Percentiles rank a stretch among this genome's conserved stretches.
Evolutionary conservation across 768 basidiomycete species (phyloP).

Genomic region (Cytidiella melzeri): DNA sequence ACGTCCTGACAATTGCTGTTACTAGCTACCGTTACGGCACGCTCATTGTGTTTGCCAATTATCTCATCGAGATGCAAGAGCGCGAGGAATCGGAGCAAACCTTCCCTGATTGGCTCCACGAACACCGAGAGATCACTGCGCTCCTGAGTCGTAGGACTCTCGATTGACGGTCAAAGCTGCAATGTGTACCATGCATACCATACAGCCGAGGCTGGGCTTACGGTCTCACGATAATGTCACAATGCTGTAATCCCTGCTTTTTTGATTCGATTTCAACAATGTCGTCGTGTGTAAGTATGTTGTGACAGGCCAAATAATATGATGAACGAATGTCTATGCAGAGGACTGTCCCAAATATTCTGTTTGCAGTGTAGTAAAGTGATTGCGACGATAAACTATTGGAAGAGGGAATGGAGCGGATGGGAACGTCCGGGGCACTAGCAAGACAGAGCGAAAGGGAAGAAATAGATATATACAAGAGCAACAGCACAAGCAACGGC

Average conservation of each 20-base stretch:
- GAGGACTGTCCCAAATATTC: neutral
- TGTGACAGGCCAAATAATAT: neutral
- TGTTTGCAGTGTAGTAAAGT: neutral
- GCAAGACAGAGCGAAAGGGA: neutral
- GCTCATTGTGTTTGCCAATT: conserved; percentile 92
- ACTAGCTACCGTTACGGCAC: conserved; percentile 81
- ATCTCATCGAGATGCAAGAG: conserved; percentile 67
- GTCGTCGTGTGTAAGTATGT: too few relatives aligned
- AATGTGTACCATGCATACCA: neutral
- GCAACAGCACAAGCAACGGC: neutral
- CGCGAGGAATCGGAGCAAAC: conserved; percentile 33
- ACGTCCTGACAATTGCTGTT: conserved; percentile 8
- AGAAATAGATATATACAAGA: neutral
- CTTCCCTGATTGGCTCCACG: conserved; percentile 79
- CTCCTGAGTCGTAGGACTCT: conserved; percentile 62
- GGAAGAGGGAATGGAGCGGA: too few relatives aligned
- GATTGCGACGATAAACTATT: neutral
- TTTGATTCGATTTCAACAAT: too few relatives aligned
- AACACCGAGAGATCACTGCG: conserved; percentile 81
- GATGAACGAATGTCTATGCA: neutral
- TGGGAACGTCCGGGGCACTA: neutral
- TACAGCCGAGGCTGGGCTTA: neutral
- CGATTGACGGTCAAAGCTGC: conserved; percentile 35
- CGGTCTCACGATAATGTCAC: neutral
- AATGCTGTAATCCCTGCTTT: too few relatives aligned